Base-by-base conservation (phyloP, 2,329 filamentous ascomycete genomes). In the Didymella lethalis region DNA sequence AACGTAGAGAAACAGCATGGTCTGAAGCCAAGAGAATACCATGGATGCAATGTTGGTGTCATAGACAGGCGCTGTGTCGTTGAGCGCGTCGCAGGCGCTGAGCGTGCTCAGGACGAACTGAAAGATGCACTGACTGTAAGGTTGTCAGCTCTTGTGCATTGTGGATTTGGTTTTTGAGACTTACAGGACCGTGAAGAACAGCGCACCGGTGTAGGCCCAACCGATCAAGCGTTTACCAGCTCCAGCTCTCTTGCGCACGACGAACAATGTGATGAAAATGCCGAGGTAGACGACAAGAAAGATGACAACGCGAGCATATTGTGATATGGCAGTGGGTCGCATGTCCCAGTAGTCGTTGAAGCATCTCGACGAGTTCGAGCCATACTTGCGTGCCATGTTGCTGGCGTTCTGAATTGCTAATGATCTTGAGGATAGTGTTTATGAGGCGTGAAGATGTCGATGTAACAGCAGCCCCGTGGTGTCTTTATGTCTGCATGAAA, bases 1-100 rank as follows among this genome's bases (percentile, higher is more conserved):
- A 2, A 71, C 56, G 7, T 70, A 61, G 1, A 75, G 64, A 1
- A 76, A 50, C 52, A 67, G 43, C 53, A 60, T 71, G n/a, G 56
- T 41, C 40, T 47, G 61, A 8, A 76, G 20, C n/a, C 25, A 8
- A 47, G 53, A 57, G 43, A 75, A 71, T 1, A 75, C 45, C 3
- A 1, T 40, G 18, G 26, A 54, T n/a, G 66, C 62, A 28, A 71
- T 67, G 23, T 20, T 25, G 29, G n/a, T 40, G 36, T 32, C 14
- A 25, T 52, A 56, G 8, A n/a, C 12, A n/a, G 1, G 11, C 1
- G 7, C 4, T 1, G 23, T 0, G 1, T 20, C 16, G 32, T 2
- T 4, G 11, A 4, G 8, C 4, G 41, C 28, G 1, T 36, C 32
- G n/a, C 56, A 59, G 28, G 51, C 56, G 23, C 16, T 23, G 25